Percentiles rank a stretch among this genome's conserved stretches.
Conservation (phyloP, 352 stramenopile genomes). For the Pythium myriotylum region DNA sequence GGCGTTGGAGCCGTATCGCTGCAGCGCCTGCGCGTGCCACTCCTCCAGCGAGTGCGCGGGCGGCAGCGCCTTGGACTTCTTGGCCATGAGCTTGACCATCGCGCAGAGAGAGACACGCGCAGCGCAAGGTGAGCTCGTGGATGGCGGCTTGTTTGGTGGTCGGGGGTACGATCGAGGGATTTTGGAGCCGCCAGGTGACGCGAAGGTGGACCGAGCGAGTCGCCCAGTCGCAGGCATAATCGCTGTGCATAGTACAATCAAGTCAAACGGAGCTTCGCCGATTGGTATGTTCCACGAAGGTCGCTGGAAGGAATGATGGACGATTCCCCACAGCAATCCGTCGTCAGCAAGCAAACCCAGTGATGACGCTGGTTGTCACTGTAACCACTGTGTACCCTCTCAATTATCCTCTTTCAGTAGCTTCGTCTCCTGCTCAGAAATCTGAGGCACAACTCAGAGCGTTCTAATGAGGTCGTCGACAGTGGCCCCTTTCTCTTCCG, state of each 20-base stretch:
- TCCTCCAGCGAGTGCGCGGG: constrained; percentile 42
- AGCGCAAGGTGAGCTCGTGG: neutral
- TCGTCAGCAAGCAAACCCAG: too few species aligned
- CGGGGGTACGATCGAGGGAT: neutral
- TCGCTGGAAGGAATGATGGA: constrained; percentile 7
- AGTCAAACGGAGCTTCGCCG: too few species aligned
- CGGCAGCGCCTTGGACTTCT: constrained; percentile 43
- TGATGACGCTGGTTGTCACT: too few species aligned
- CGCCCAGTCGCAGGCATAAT: neutral
- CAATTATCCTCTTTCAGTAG: constrained; percentile 1
- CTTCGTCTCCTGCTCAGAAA: neutral
- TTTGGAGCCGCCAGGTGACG: constrained; percentile 2
- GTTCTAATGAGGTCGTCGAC: constrained; percentile 11
- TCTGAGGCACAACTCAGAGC: constrained; percentile 17
- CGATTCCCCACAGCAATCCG: neutral
- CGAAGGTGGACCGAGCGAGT: constrained; percentile 15
- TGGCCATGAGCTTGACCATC: constrained; percentile 45
- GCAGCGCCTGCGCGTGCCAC: constrained; percentile 39
- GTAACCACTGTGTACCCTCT: constrained; percentile 1
- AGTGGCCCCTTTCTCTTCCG: neutral
- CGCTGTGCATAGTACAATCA: neutral
- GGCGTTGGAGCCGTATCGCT: constrained; percentile 28
- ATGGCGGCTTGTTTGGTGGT: constrained; percentile 17
- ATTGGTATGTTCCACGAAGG: neutral
- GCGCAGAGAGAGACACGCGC: neutral